Percentiles rank a stretch among this genome's conserved stretches.
These are phyloP conservation scores for Filobasidium wieringae DNA, from an alignment of 768 basidiomycete genomes.

Conservation along the genomic window DNA sequence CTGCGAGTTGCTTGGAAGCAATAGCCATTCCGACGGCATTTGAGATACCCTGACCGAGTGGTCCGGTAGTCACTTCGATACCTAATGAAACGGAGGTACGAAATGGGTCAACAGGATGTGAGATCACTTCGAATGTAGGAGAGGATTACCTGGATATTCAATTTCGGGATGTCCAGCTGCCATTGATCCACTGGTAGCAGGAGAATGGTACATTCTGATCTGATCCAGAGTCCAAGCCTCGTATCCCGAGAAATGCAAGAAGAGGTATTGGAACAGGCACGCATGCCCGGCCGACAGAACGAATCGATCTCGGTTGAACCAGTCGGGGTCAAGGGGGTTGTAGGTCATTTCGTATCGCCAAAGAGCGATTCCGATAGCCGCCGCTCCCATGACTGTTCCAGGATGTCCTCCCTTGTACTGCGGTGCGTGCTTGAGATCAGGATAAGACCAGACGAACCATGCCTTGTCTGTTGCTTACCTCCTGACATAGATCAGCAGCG, in stretches of 20 bases:
- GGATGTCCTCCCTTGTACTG: conserved; percentile 38
- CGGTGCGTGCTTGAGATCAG: too few species aligned
- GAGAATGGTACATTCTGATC: conserved; percentile 35
- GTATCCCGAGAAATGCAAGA: conserved; percentile 36
- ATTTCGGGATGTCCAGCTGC: conserved; percentile 39
- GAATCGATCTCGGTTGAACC: conserved; percentile 36
- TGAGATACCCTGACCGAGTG: conserved; percentile 37
- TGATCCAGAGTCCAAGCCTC: conserved; percentile 36
- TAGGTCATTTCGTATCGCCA: conserved; percentile 34
- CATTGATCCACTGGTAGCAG: conserved; percentile 24
- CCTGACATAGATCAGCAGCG: conserved; percentile 35
- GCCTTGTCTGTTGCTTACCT: too few species aligned
- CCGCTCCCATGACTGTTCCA: conserved; percentile 40
- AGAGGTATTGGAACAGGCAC: conserved; percentile 37
- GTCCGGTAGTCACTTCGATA: conserved; percentile 36
- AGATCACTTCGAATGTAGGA: too few species aligned
- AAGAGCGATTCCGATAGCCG: conserved; percentile 35
- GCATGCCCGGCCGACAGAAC: conserved; percentile 25
- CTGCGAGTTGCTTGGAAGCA: conserved; percentile 30
- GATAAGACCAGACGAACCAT: too few species aligned
- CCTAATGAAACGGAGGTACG: too few species aligned
- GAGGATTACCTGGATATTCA: conserved; percentile 26
- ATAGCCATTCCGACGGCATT: conserved; percentile 37
- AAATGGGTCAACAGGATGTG: neutral
- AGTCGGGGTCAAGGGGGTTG: conserved; percentile 38